Evolutionary conservation across 441 rosid genomes (phyloP).

Genomic region (Erodium moschatum): DNA sequence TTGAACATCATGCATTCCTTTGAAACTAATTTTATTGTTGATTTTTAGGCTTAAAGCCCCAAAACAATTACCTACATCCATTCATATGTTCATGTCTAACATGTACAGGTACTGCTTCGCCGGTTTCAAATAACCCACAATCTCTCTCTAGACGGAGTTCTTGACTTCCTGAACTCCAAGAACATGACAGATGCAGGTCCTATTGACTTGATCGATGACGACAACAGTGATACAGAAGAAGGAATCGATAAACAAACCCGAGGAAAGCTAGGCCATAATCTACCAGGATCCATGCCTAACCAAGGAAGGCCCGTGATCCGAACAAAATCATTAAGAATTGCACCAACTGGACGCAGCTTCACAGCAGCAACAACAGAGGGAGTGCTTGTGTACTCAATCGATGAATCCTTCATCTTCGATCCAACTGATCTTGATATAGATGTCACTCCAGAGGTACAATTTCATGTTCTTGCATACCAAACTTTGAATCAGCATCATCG

Average conservation of each 20-base stretch:
- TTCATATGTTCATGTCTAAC: conserved; percentile 5
- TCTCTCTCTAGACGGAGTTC: conserved; percentile 83
- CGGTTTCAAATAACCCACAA: conserved; percentile 80
- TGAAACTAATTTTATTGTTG: too few species aligned
- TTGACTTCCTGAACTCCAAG: conserved; percentile 84
- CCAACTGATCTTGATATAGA: conserved; percentile 97
- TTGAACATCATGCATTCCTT: too few species aligned
- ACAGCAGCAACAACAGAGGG: conserved; percentile 95
- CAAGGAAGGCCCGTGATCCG: conserved; percentile 66
- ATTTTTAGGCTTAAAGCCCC: too few species aligned
- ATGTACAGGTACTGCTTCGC: conserved; percentile 64
- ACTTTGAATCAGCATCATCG: too few species aligned
- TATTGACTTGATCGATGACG: conserved; percentile 76
- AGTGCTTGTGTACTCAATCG: conserved; percentile 75
- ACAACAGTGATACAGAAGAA: conserved; percentile 69
- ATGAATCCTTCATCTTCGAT: conserved; percentile 83
- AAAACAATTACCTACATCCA: too few species aligned
- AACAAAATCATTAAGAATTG: conserved; percentile 73
- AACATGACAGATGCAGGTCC: conserved; percentile 97
- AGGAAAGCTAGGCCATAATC: conserved; percentile 64
- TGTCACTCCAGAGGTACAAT: conserved; percentile 84
- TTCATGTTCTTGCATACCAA: background rate
- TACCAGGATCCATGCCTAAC: conserved; percentile 85
- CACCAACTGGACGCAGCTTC: conserved; percentile 89
- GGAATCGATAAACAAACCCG: conserved; percentile 70